Conservation (phyloP, 768 basidiomycete genomes). For the Collybia nuda region DNA sequence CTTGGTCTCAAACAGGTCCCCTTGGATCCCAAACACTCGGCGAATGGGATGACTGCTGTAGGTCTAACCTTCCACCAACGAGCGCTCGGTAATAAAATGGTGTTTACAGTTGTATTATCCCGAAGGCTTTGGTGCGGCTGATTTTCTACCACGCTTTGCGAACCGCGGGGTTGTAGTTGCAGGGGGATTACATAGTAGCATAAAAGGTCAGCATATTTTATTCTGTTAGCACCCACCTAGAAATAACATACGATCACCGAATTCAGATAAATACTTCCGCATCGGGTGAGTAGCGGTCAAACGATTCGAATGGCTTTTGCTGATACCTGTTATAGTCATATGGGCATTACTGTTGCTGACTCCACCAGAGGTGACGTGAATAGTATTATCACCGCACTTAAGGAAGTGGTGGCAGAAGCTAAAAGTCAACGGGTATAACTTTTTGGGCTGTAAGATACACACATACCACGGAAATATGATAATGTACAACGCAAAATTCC, state of each 20-base stretch:
- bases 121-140: constrained; percentile 70
- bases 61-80: constrained; percentile 11
- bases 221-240: background rate
- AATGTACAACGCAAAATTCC: no score
- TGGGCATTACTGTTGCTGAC: constrained; percentile 86
- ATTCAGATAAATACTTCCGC: constrained; percentile 84
- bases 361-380: constrained; percentile 71
- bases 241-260: no score
- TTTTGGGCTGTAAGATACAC: no score
- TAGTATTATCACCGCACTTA: constrained; percentile 64
- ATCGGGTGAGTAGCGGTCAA: constrained; percentile 56
- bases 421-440: constrained; percentile 16
- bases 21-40: constrained; percentile 56
- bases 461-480: no score
- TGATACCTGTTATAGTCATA: constrained; percentile 55
- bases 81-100: constrained; percentile 1
- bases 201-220: constrained; percentile 60
- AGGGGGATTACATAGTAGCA: constrained; percentile 80
- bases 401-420: constrained; percentile 50
- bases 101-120: constrained; percentile 73
- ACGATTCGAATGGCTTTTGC: constrained; percentile 1
- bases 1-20: constrained; percentile 81
- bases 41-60: constrained; percentile 96
- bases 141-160: constrained; percentile 73
- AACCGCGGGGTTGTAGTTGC: constrained; percentile 80